Percentiles rank a stretch among this genome's conserved stretches.
Evolutionary conservation across 805 yeast species (phyloP).

Genomic region (Starmerella floris): DNA sequence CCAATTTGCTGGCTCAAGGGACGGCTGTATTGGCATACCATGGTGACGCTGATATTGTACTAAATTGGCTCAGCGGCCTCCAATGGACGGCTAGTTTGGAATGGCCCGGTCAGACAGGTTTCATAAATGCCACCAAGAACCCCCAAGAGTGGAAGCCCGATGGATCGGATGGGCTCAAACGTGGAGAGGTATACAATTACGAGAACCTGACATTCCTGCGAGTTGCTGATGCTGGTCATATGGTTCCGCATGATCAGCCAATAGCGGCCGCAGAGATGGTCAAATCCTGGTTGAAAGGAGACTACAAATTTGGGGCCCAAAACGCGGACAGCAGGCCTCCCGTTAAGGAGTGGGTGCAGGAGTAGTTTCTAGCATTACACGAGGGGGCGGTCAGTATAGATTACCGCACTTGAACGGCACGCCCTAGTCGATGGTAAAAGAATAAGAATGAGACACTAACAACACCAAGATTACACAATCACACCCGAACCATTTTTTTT

Average conservation of each 20-base stretch:
- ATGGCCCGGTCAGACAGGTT: slow-evolving; percentile 40
- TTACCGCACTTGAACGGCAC: too few relatives aligned
- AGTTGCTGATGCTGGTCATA: slow-evolving; percentile 74
- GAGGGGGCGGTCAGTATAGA: too few relatives aligned
- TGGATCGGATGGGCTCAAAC: slow-evolving; percentile 26
- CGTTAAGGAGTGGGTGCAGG: too few relatives aligned
- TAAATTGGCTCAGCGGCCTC: slow-evolving; percentile 90
- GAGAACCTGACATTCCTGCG: slow-evolving; percentile 64
- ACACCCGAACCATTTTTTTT: too few relatives aligned
- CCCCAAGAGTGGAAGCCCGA: slow-evolving; percentile 30
- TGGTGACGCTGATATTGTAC: slow-evolving; percentile 91
- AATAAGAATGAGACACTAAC: too few relatives aligned
- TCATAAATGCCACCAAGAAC: slow-evolving; percentile 31
- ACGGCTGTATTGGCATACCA: slow-evolving; percentile 80
- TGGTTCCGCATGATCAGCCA: slow-evolving; percentile 87
- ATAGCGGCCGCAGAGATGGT: slow-evolving; percentile 55
- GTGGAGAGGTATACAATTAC: slow-evolving; percentile 59
- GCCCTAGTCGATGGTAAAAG: too few relatives aligned
- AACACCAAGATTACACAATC: too few relatives aligned
- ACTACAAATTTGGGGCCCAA: slow-evolving; percentile 9
- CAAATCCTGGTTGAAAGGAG: slow-evolving; percentile 48
- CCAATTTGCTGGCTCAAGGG: slow-evolving; percentile 52
- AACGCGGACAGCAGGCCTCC: too few relatives aligned
- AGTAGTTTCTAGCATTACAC: too few relatives aligned
- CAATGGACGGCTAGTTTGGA: slow-evolving; percentile 64